Evolutionary conservation across 2,329 filamentous ascomycete genomes (phyloP).

Genomic region (Pestalotiopsis sp.): DNA sequence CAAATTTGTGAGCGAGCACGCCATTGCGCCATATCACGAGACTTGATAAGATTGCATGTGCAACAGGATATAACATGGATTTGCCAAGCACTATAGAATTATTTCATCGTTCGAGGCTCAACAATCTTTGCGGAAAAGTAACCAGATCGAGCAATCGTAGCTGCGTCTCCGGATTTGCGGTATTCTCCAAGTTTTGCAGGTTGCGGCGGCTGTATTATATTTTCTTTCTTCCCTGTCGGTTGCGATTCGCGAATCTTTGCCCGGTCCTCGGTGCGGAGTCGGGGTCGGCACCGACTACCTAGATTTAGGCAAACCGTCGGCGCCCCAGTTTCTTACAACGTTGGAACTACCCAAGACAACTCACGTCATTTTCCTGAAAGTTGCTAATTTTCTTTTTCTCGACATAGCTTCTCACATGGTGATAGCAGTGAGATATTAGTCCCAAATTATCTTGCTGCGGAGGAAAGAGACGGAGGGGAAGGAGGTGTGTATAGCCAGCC

Average conservation of each 20-base stretch:
- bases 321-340: background rate
- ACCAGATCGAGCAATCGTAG: no score
- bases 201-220: background rate
- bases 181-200: background rate
- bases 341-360: background rate
- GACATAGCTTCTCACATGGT: no score
- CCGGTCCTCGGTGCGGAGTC: background rate
- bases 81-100: background rate
- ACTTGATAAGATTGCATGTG: background rate
- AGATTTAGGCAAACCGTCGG: background rate
- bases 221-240: background rate
- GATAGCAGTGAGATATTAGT: background rate
- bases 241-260: background rate
- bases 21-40: constrained; percentile 4
- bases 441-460: background rate
- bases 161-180: background rate
- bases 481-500: background rate
- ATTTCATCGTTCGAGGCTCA: background rate
- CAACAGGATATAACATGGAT: background rate
- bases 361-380: background rate
- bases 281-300: background rate
- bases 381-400: no score
- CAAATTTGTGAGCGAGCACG: background rate
- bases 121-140: background rate
- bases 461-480: background rate